phyloP scores from a whole-genome alignment of 2,329 filamentous ascomycete species.

The Penicillium fuscoglaucum region DNA sequence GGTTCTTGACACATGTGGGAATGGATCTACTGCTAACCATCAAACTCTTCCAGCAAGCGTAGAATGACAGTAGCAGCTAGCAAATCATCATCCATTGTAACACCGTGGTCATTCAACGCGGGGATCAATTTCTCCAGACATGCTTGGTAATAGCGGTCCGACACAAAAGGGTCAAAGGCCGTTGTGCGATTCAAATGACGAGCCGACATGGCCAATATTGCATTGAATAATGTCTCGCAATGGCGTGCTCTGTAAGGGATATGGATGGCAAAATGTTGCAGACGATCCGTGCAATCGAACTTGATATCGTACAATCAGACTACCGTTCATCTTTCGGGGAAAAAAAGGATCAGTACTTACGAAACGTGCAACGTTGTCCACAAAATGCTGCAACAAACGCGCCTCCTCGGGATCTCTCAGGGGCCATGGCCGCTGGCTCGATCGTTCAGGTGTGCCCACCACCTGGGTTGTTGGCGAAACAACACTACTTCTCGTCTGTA shows the following conservation, averaged over 20 bases:
- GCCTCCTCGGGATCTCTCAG: slow-evolving; percentile 24
- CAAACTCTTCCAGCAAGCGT: slow-evolving; percentile 45
- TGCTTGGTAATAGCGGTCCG: slow-evolving; percentile 45
- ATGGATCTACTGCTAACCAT: slow-evolving; percentile 28
- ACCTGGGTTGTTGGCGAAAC: neutral
- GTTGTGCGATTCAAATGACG: slow-evolving; percentile 44
- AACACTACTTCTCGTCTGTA: neutral
- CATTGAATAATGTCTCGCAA: slow-evolving; percentile 41
- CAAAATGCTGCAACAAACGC: slow-evolving; percentile 21
- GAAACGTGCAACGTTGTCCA: slow-evolving; percentile 22
- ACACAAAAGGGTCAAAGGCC: slow-evolving; percentile 43
- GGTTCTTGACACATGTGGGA: neutral
- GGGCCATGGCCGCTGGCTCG: slow-evolving; percentile 16
- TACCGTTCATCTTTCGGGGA: rapidly evolving
- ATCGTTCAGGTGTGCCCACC: neutral
- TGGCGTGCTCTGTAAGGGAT: slow-evolving; percentile 25
- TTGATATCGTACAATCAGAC: slow-evolving; percentile 11
- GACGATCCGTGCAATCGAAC: slow-evolving; percentile 30
- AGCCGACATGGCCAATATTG: slow-evolving; percentile 45
- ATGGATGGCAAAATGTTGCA: slow-evolving; percentile 30
- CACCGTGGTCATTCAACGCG: slow-evolving; percentile 40
- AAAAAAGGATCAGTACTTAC: slow-evolving; percentile 6
- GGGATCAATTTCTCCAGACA: slow-evolving; percentile 46
- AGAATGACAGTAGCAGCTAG: slow-evolving; percentile 45
- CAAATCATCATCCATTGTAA: slow-evolving; percentile 43